These are phyloP conservation scores for Tetracentron sinense DNA, from an alignment of 164 flowering plant genomes.

Conservation along the genomic window DNA sequence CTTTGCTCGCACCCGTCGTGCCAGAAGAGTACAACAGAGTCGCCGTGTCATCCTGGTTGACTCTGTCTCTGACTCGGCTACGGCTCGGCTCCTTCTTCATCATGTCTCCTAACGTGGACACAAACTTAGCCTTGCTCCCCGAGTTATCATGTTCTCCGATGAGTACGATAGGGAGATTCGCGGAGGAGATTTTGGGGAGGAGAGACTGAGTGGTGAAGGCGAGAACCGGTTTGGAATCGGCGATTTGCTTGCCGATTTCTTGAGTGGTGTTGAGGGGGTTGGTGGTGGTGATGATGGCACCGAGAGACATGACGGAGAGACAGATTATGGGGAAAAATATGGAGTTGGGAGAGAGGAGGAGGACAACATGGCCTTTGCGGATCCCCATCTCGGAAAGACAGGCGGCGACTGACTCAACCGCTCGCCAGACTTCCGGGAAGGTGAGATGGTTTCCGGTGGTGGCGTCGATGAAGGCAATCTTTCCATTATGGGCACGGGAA, in stretches of 20 bases:
- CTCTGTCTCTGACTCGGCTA: slow-evolving; percentile 35
- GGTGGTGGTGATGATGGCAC: slow-evolving; percentile 83
- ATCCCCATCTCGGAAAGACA: slow-evolving; percentile 55
- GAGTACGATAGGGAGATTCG: slow-evolving; percentile 49
- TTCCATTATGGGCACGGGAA: slow-evolving; percentile 61
- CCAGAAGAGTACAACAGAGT: slow-evolving; percentile 88
- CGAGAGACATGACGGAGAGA: slow-evolving; percentile 76
- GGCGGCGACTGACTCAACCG: slow-evolving; percentile 60
- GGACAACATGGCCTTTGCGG: slow-evolving; percentile 75
- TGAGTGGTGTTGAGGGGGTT: slow-evolving; percentile 80
- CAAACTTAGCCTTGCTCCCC: slow-evolving; percentile 15
- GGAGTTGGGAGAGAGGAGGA: slow-evolving; percentile 86
- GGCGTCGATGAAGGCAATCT: slow-evolving; percentile 79
- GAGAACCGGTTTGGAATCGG: slow-evolving; percentile 71
- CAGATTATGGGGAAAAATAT: slow-evolving; percentile 75
- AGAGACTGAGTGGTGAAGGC: slow-evolving; percentile 62
- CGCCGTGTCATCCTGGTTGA: slow-evolving; percentile 68
- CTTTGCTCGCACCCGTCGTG: slow-evolving; percentile 92
- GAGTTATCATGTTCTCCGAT: slow-evolving; percentile 21
- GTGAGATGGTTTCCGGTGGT: slow-evolving; percentile 62
- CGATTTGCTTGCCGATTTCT: slow-evolving; percentile 68
- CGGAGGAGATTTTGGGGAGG: slow-evolving; percentile 53
- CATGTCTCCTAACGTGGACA: slow-evolving; percentile 29
- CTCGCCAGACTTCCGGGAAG: slow-evolving; percentile 57
- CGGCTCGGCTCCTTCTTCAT: slow-evolving; percentile 31